phyloP scores from a whole-genome alignment of 306 rosid species.

The Lathyrus sativus region DNA sequence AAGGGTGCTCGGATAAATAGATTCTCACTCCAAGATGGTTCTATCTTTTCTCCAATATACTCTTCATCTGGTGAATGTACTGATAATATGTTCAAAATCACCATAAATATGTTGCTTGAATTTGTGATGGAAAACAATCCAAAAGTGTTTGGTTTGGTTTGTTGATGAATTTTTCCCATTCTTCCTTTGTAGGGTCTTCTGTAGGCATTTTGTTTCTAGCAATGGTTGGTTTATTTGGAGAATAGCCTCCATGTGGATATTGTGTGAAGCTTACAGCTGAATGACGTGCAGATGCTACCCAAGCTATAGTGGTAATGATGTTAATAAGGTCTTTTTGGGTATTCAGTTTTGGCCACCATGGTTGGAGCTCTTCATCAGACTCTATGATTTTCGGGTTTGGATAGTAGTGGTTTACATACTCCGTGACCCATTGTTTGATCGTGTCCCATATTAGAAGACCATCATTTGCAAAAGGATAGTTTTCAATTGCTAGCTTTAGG shows the following conservation, averaged over 20 bases:
- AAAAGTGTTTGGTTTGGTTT: constrained; percentile 42
- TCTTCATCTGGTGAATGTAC: constrained; percentile 52
- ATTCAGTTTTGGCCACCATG: constrained; percentile 57
- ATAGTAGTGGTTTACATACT: constrained; percentile 49
- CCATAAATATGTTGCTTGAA: no score
- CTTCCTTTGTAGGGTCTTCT: no score
- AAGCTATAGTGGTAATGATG: constrained; percentile 45
- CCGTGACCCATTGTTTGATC: constrained; percentile 46
- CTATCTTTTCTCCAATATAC: constrained; percentile 42
- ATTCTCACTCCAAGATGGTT: constrained; percentile 46
- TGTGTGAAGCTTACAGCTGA: constrained; percentile 50
- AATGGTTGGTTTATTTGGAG: no score
- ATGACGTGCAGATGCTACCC: constrained; percentile 53
- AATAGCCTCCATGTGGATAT: no score
- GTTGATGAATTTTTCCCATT: no score
- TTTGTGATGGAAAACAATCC: constrained; percentile 53
- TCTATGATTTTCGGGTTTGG: constrained; percentile 33
- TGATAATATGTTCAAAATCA: no score
- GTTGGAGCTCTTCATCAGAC: constrained; percentile 50
- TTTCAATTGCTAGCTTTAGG: constrained; percentile 47
- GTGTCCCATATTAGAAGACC: constrained; percentile 57
- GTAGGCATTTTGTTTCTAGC: no score
- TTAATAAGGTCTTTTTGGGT: constrained; percentile 40
- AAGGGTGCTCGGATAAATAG: constrained; percentile 33
- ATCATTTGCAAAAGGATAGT: constrained; percentile 55